Percentiles rank a stretch among this genome's conserved stretches.
These are phyloP conservation scores for Phalaenopsis aphrodite DNA, from an alignment of 106 monocot species.

Conservation along the genomic window DNA sequence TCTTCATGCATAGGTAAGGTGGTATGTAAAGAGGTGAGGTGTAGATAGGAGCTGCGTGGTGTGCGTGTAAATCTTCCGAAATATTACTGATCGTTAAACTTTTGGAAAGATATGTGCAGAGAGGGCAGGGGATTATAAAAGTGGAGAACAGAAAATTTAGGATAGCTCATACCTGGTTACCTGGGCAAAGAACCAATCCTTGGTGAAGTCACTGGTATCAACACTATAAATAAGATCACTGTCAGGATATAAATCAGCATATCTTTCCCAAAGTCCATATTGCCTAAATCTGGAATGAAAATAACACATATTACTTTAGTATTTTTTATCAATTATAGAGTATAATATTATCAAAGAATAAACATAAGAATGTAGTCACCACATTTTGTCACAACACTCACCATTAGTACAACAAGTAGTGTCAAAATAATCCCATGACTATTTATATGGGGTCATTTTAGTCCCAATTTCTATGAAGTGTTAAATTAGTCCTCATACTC, in stretches of 20 bases:
- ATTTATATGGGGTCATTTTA: no score
- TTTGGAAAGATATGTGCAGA: not conserved
- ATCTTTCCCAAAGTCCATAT: constrained; percentile 83
- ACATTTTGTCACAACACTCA: not conserved
- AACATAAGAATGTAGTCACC: not conserved
- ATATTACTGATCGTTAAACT: not conserved
- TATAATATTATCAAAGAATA: not conserved
- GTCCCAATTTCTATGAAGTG: no score
- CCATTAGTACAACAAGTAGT: not conserved
- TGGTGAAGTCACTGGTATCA: constrained; percentile 47
- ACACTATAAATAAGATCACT: constrained; percentile 50
- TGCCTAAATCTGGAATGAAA: constrained; percentile 52
- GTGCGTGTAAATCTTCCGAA: no score
- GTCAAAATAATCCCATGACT: no score
- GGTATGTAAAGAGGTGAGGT: no score
- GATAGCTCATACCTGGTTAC: constrained; percentile 46
- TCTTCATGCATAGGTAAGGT: no score
- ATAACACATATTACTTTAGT: not conserved
- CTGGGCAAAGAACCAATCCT: constrained; percentile 94
- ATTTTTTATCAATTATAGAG: not conserved
- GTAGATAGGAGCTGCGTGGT: no score
- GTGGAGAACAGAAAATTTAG: not conserved
- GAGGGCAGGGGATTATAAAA: not conserved
- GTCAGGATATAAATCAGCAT: constrained; percentile 63
- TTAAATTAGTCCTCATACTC: no score